A percentile compares a stretch with the other conserved stretches of the same genome.
Evolutionary conservation across 352 stramenopile genomes (phyloP).

Genomic region (Thraustochytrium striatum): DNA sequence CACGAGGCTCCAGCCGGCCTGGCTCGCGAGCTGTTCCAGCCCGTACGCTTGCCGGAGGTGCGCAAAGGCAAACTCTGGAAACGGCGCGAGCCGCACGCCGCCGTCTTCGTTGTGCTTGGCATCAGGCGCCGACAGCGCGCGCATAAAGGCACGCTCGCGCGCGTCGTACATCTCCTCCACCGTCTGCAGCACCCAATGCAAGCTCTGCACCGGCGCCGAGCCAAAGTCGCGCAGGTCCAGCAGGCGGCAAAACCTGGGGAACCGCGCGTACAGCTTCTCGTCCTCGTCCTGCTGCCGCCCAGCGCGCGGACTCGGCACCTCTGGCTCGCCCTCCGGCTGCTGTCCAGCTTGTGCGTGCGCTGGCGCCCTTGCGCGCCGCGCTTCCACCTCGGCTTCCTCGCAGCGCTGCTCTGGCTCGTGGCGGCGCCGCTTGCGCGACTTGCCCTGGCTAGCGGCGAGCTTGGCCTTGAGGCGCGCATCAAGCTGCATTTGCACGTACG

Average conservation of each 20-base stretch:
- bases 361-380: neutral
- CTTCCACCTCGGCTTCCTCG: neutral
- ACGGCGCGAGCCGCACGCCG: neutral
- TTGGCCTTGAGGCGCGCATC: neutral
- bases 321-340: neutral
- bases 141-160: neutral
- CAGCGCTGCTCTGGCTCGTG: neutral
- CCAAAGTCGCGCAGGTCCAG: slow-evolving; percentile 23
- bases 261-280: slow-evolving; percentile 16
- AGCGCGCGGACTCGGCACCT: too few species aligned
- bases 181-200: slow-evolving; percentile 32
- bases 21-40: slow-evolving; percentile 15
- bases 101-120: neutral
- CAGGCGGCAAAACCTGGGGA: neutral
- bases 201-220: neutral
- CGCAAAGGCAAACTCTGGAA: slow-evolving; percentile 14
- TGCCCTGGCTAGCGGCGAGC: neutral
- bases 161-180: slow-evolving; percentile 5
- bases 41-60: slow-evolving; percentile 18
- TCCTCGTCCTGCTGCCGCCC: neutral
- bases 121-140: too few species aligned
- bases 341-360: neutral
- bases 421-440: neutral
- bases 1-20: slow-evolving; percentile 7
- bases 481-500: slow-evolving; percentile 37